Evolutionary conservation across 2,329 filamentous ascomycete genomes (phyloP).

Genomic region (Colletotrichum liriopes): DNA sequence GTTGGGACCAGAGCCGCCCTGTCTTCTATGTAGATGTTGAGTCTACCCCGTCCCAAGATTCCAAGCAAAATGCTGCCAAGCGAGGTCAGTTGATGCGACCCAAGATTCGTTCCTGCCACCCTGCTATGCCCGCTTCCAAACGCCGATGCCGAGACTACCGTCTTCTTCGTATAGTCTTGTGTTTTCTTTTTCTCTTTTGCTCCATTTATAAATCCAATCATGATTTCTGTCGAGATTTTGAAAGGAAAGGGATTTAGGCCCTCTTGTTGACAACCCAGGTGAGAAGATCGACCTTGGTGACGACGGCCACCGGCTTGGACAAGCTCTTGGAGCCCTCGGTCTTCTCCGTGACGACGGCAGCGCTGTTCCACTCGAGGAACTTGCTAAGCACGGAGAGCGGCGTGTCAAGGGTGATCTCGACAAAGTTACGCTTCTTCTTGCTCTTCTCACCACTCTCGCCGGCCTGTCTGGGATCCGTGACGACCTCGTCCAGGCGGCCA

Average conservation of each 20-base stretch:
- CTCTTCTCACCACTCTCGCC: conserved; percentile 55
- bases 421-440: conserved; percentile 79
- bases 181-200: background rate
- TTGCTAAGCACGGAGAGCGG: conserved; percentile 86
- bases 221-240: conserved; percentile 23
- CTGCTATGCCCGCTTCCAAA: conserved; percentile 39
- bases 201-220: conserved; percentile 44
- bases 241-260: conserved; percentile 38
- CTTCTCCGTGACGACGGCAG: conserved; percentile 91
- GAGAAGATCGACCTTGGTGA: conserved; percentile 96
- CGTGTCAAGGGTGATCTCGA: conserved; percentile 95
- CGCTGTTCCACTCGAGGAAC: conserved; percentile 99
- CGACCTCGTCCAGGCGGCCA: conserved; percentile 86
- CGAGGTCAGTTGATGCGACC: conserved; percentile 44
- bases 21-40: conserved; percentile 57
- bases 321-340: conserved; percentile 68
- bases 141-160: conserved; percentile 39
- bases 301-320: conserved; percentile 87
- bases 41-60: conserved; percentile 52
- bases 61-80: conserved; percentile 34
- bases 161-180: conserved; percentile 4
- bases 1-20: conserved; percentile 21
- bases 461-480: conserved; percentile 86
- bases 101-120: conserved; percentile 37
- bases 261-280: conserved; percentile 87